Evolutionary conservation across 306 rosid species (phyloP), one percentile per base, ranked within the genome.

Genomic region (Spatholobus suberectus): DNA sequence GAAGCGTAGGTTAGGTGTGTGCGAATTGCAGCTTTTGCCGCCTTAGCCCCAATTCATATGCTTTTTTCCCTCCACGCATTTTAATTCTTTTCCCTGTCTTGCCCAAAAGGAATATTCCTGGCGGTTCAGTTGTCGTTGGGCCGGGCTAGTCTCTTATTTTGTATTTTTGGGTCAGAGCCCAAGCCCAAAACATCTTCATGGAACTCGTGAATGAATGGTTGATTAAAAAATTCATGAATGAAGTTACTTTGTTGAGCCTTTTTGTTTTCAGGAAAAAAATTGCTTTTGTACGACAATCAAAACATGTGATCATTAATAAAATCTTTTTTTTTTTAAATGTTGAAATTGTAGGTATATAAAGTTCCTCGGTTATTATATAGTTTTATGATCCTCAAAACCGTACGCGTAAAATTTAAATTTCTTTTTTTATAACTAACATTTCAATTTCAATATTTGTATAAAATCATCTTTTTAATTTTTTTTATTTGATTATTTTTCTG

Each of bases 31-130:
- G 23, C 26, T 13, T 37, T 70, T 81, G 83, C 83, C 85, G 88
- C 85, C 79, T 27, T 76, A 49, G 20, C 85, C 79, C 84, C 82
- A 55, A 35, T 78, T 77, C 83, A 9, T 79, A 29, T 43, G 54
- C 5, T 59, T 55, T 51, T 55, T 63, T 41, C 79, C 73, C 85
- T 81, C 82, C 86, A 81, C 13, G 3, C 12, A 6, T 54, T 54
- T 55, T 3, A 59, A 26, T 69, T 70, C 5, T n/a, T 46, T 15
- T 8, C 24, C 1, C n/a, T n/a, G n/a, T 27, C 4, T 35, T 35
- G 38, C 38, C 38, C 38, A 35, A n/a, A n/a, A n/a, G n/a, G n/a
- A 5, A 4, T 35, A 35, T 4, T 38, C 5, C 51, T 49, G 12
- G 47, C 29, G 65, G n/a, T n/a, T n/a, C n/a, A n/a, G 77, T 8